Conservation (phyloP, 805 yeast species). For the Candida qinlingensis region DNA sequence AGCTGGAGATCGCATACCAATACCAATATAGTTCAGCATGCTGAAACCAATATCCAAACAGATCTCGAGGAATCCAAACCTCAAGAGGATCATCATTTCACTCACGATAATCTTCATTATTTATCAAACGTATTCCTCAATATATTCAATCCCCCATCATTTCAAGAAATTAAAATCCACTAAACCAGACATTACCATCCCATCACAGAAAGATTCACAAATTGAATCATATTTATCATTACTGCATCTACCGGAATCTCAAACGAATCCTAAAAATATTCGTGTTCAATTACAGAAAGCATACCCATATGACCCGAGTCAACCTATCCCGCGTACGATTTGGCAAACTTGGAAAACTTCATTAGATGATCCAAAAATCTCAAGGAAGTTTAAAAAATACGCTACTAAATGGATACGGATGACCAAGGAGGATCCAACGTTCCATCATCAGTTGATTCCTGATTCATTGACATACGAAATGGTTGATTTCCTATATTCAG, state of each 20-base stretch:
- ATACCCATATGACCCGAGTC: conserved; percentile 66
- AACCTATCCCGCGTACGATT: conserved; percentile 67
- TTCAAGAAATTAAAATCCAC: background rate
- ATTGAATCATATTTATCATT: no score
- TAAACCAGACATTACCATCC: background rate
- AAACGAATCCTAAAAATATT: background rate
- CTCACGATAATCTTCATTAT: background rate
- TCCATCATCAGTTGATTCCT: conserved; percentile 52
- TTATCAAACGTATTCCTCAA: conserved; percentile 3
- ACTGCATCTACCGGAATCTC: background rate
- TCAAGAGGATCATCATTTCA: background rate
- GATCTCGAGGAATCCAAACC: conserved; percentile 1
- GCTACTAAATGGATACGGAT: conserved; percentile 55
- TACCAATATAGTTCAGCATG: background rate
- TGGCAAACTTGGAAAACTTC: conserved; percentile 96
- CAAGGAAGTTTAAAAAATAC: conserved; percentile 36
- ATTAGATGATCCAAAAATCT: conserved; percentile 33
- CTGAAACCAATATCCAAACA: conserved; percentile 1
- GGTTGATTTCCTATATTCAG: conserved; percentile 50
- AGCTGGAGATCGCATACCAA: background rate
- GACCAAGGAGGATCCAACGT: background rate
- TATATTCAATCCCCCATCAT: background rate
- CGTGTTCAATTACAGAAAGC: conserved; percentile 51
- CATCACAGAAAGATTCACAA: background rate
- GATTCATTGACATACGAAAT: conserved; percentile 61